Evolutionary conservation across 148 eudicot species (phyloP).

Genomic region (Rhododendron kiyosumense): DNA sequence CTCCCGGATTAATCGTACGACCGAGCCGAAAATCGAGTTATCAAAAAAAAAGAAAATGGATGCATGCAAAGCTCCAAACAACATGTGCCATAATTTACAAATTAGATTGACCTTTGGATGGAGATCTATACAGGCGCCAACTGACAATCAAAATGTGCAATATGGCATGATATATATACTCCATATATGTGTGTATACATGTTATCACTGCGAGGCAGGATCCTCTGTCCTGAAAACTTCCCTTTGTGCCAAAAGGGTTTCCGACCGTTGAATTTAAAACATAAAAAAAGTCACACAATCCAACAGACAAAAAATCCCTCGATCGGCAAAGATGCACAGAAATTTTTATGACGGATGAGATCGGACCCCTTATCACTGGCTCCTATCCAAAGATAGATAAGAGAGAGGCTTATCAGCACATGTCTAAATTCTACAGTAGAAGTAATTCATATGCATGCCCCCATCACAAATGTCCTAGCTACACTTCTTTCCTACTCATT

Average conservation of each 20-base stretch:
- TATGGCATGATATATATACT: not conserved
- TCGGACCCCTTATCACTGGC: not conserved
- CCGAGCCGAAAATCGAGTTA: not conserved
- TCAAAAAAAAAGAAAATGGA: not conserved
- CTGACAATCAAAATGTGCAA: too few species aligned
- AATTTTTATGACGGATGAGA: too few species aligned
- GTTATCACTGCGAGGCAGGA: too few species aligned
- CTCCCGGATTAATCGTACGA: too few species aligned
- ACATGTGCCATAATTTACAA: not conserved
- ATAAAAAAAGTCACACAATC: too few species aligned
- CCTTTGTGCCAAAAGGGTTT: too few species aligned
- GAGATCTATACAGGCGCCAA: not conserved
- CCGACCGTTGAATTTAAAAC: too few species aligned
- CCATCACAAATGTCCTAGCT: not conserved
- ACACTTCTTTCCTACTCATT: not conserved
- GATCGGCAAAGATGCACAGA: too few species aligned
- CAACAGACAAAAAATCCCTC: too few species aligned
- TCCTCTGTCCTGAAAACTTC: too few species aligned
- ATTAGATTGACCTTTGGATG: not conserved
- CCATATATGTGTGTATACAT: too few species aligned
- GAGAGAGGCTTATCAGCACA: constrained; percentile 11
- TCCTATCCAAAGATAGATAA: constrained; percentile 1
- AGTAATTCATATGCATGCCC: too few species aligned
- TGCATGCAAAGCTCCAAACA: not conserved
- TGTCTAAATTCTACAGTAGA: not conserved